Conservation (phyloP, 2,329 filamentous ascomycete species). For the Chrysoporthe puriensis region DNA sequence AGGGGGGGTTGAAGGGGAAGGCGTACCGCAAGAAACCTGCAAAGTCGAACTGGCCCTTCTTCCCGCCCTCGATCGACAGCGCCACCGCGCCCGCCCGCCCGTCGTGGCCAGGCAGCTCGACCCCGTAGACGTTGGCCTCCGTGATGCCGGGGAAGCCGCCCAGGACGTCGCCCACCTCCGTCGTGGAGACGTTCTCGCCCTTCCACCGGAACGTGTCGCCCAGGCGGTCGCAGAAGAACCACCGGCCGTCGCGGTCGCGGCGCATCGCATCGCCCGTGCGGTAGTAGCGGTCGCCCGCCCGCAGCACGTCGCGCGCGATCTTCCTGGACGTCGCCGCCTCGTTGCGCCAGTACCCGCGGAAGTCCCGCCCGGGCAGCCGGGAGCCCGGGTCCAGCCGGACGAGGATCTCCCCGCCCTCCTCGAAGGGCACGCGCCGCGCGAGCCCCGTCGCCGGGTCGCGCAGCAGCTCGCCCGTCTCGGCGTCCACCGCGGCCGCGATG, state of each 20-base stretch:
- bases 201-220: constrained; percentile 80
- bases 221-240: constrained; percentile 70
- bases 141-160: constrained; percentile 60
- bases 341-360: constrained; percentile 73
- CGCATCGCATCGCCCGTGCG: constrained; percentile 69
- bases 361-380: constrained; percentile 51
- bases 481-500: constrained; percentile 70
- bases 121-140: constrained; percentile 74
- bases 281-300: constrained; percentile 70
- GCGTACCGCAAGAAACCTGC: constrained; percentile 57
- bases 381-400: constrained; percentile 54
- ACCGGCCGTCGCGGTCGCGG: constrained; percentile 63
- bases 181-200: constrained; percentile 68
- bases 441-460: constrained; percentile 71
- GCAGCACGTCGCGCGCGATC: constrained; percentile 65
- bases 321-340: constrained; percentile 69
- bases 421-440: constrained; percentile 63
- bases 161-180: constrained; percentile 68
- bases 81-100: constrained; percentile 69
- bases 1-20: not conserved
- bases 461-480: constrained; percentile 67
- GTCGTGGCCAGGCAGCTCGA: constrained; percentile 66
- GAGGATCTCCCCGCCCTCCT: constrained; percentile 75
- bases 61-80: constrained; percentile 57
- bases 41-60: constrained; percentile 59